phyloP scores from a whole-genome alignment of 169 alveolate genomes.

The Cryptosporidium parvum region DNA sequence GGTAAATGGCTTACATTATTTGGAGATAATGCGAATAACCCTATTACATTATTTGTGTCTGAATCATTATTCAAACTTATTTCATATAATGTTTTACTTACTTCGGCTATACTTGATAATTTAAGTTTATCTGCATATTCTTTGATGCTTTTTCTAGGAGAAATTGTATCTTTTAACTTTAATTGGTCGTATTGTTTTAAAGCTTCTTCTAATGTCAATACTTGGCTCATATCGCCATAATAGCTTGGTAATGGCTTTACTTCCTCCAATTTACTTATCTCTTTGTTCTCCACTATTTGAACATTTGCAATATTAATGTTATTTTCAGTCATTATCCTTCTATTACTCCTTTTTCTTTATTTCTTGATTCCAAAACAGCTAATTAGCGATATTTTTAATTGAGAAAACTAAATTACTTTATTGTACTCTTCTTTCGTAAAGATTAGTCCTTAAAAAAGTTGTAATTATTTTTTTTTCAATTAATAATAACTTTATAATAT shows the following conservation, averaged over 20 bases:
- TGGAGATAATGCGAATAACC: conserved; percentile 67
- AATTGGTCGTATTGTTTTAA: conserved; percentile 36
- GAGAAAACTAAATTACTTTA: not conserved
- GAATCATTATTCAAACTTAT: not conserved
- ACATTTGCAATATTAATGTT: not conserved
- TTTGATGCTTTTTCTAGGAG: conserved; percentile 57
- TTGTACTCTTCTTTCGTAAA: not conserved
- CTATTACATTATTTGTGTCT: conserved; percentile 24
- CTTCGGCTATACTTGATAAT: conserved; percentile 15
- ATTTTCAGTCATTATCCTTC: conserved; percentile 15
- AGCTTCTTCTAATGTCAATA: conserved; percentile 53
- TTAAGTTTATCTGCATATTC: conserved; percentile 16
- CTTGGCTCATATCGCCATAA: conserved; percentile 46
- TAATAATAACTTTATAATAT: not conserved
- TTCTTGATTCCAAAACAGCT: not conserved
- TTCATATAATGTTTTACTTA: conserved; percentile 12
- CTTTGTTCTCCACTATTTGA: conserved; percentile 1
- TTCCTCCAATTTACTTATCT: not conserved
- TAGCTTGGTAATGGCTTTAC: conserved; percentile 14
- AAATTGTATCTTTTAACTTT: conserved; percentile 47
- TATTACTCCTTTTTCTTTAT: not conserved
- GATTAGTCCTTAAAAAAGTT: not conserved
- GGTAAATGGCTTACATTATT: conserved; percentile 65
- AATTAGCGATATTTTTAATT: not conserved
- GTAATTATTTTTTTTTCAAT: not conserved